Conservation (phyloP, 352 stramenopile genomes). For the Globisporangium nunn region DNA sequence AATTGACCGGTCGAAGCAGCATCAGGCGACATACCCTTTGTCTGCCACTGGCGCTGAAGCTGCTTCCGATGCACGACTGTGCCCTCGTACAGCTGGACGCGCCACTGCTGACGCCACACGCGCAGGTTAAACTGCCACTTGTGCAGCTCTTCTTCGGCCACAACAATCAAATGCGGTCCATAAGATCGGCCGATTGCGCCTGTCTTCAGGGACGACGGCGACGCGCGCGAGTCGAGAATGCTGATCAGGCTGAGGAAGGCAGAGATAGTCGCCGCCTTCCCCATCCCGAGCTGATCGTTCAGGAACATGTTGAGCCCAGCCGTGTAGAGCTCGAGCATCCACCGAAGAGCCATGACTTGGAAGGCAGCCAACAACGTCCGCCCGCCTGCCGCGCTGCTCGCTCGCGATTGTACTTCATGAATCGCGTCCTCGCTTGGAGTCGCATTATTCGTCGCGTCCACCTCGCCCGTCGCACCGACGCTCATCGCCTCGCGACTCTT, state of each 20-base stretch:
- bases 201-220: background rate
- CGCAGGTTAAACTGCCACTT: constrained; percentile 76
- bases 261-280: constrained; percentile 70
- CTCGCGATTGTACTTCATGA: constrained; percentile 10
- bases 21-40: constrained; percentile 11
- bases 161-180: constrained; percentile 71
- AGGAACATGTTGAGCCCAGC: constrained; percentile 64
- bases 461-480: background rate
- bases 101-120: constrained; percentile 37
- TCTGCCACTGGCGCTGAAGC: constrained; percentile 51
- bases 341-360: constrained; percentile 68
- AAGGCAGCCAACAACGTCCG: constrained; percentile 59
- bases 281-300: constrained; percentile 84
- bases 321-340: constrained; percentile 73
- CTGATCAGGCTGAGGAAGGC: constrained; percentile 63
- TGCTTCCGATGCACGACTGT: constrained; percentile 26
- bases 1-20: constrained; percentile 5
- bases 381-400: constrained; percentile 12
- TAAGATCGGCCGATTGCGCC: background rate
- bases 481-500: constrained; percentile 38
- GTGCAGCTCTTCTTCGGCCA: constrained; percentile 65
- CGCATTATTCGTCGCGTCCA: background rate
- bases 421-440: constrained; percentile 7
- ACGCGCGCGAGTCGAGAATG: constrained; percentile 16
- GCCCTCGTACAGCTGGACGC: constrained; percentile 59